Evolutionary conservation across 257 asterid species (phyloP).

Genomic region (Linaria vulgaris): DNA sequence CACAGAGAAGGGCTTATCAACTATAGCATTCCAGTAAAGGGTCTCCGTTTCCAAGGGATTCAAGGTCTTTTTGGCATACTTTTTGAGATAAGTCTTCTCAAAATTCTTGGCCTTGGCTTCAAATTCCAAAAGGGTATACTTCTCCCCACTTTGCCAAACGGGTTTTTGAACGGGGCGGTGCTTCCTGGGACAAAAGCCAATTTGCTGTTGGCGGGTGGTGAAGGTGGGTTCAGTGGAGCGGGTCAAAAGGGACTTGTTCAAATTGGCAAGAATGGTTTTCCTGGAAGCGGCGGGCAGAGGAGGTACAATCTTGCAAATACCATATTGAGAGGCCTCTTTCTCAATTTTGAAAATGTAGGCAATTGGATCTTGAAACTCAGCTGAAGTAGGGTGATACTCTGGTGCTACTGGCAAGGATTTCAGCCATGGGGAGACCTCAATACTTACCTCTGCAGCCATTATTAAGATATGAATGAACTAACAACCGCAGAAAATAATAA

Average conservation of each 20-base stretch:
- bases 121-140: conserved; percentile 62
- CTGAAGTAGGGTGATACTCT: conserved; percentile 84
- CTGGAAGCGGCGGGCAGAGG: conserved; percentile 70
- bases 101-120: conserved; percentile 80
- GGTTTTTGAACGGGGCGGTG: conserved; percentile 94
- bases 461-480: conserved; percentile 11
- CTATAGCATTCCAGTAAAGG: conserved; percentile 91
- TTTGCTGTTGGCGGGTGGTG: conserved; percentile 98
- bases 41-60: conserved; percentile 71
- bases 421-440: conserved; percentile 86
- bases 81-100: conserved; percentile 73
- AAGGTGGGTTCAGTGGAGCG: conserved; percentile 72
- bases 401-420: conserved; percentile 94
- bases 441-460: conserved; percentile 71
- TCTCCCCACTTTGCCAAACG: conserved; percentile 98
- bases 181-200: conserved; percentile 93
- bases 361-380: conserved; percentile 98
- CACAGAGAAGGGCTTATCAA: conserved; percentile 88
- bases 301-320: conserved; percentile 95
- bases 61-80: conserved; percentile 48
- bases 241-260: conserved; percentile 71
- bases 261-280: conserved; percentile 64
- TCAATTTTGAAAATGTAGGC: conserved; percentile 97
- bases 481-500: conserved; percentile 11
- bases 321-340: conserved; percentile 86